Evolutionary conservation across 176 grass and related monocot species (phyloP).

Genomic region (Aegilops bicornis): DNA sequence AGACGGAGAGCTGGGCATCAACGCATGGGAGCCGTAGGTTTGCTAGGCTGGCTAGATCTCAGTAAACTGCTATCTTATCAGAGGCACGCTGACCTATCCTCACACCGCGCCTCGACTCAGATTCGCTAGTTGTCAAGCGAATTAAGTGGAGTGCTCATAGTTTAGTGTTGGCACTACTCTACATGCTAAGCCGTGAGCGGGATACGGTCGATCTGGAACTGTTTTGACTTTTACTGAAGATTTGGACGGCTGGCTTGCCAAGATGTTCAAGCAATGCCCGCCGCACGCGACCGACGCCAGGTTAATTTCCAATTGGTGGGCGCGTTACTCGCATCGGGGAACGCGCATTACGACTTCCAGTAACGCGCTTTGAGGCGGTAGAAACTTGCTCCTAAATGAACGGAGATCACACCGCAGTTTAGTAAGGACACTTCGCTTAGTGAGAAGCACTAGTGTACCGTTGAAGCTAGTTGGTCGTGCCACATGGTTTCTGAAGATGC

Average conservation of each 20-base stretch:
- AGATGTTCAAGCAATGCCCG: neutral
- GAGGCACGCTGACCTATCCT: neutral
- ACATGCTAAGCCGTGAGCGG: neutral
- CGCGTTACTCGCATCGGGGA: neutral
- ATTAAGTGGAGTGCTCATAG: neutral
- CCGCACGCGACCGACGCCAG: neutral
- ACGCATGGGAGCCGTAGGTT: neutral
- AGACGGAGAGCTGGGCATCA: neutral
- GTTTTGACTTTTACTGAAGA: neutral
- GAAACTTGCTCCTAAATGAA: neutral
- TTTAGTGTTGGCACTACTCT: no score
- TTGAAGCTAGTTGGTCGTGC: no score
- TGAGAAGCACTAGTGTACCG: no score
- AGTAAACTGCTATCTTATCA: neutral
- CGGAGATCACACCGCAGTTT: no score
- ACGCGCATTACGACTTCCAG: neutral
- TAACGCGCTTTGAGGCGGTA: neutral
- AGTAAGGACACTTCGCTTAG: no score
- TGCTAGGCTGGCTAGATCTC: neutral
- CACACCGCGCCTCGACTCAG: neutral
- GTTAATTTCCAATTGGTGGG: neutral
- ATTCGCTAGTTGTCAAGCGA: neutral
- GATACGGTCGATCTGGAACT: neutral
- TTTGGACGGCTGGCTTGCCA: neutral
- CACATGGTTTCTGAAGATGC: no score